Evolutionary conservation across 441 rosid species (phyloP).

Genomic region (Eutrema salsugineum): DNA sequence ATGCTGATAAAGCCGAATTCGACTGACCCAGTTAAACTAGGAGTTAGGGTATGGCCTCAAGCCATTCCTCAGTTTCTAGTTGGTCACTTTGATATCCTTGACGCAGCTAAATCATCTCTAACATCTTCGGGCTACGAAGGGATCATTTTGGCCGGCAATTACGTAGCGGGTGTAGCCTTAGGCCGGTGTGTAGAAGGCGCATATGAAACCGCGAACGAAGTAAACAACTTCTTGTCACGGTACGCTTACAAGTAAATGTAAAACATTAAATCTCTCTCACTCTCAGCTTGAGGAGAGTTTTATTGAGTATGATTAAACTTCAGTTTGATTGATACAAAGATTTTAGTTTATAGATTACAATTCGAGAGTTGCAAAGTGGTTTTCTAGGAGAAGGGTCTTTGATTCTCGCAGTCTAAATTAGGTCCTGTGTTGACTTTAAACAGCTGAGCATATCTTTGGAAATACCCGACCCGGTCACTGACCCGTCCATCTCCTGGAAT

Average conservation of each 20-base stretch:
- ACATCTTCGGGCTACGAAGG: constrained; percentile 51
- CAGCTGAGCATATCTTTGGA: constrained; percentile 39
- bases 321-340: neutral
- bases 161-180: constrained; percentile 74
- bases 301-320: neutral
- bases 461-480: constrained; percentile 42
- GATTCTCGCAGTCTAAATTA: constrained; percentile 45
- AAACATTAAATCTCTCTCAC: neutral
- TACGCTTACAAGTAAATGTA: constrained; percentile 47
- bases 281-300: neutral
- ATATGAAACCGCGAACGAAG: constrained; percentile 66
- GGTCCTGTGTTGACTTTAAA: constrained; percentile 30
- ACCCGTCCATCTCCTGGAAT: constrained; percentile 21
- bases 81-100: constrained; percentile 72
- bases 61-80: constrained; percentile 91
- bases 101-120: constrained; percentile 52
- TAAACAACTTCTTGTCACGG: constrained; percentile 50
- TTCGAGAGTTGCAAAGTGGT: neutral
- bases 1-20: constrained; percentile 78
- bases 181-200: constrained; percentile 83
- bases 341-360: neutral
- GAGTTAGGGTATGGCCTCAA: constrained; percentile 82
- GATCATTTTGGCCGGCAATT: constrained; percentile 67
- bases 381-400: constrained; percentile 30
- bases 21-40: constrained; percentile 59